Base-by-base conservation (phyloP, 2,329 filamentous ascomycete species). In the Aspergillus hortae region DNA sequence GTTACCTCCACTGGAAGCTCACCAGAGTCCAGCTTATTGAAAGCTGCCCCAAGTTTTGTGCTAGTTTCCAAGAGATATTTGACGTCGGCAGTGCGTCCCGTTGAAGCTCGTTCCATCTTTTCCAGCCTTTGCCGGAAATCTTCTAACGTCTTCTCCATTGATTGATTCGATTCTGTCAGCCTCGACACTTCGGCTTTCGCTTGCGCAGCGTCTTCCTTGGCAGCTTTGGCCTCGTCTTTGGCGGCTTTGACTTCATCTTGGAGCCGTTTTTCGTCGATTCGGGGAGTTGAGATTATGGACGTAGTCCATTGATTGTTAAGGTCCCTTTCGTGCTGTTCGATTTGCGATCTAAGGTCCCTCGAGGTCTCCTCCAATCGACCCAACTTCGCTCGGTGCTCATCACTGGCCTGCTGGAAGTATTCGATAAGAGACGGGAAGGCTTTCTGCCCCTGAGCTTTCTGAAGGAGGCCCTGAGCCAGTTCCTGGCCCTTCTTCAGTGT, bases 401-500 rank as follows among this genome's bases (percentile, higher is more conserved):
- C 51, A 21, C 45, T 58, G 19, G 53, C 48, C 11, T 56, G 48
- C 25, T 65, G 59, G 17, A 56, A 62, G 44, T 52, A 58, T 19
- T 60, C 53, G 14, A 56, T 42, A 4, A 59, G 58, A 5, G 65
- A 62, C 4, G 66, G 61, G 42, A 65, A 69, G 15, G 51, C 54
- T 7, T 52, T 33, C 4, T 59, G 51, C 17, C 38, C 35, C 38
- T 52, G 55, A 15, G 65, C 59, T 57, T 58, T 62, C 17, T 58
- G 59, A 4, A 79, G 30, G 43, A 74, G 63, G 36, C 71, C 60
- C 14, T 71, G 66, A 5, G 79, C 56, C 4, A 63, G 61, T 0
- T 69, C 64, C 15, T 67, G 59, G 33, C 61, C 65, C 21, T 60
- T 62, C 17, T 67, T 56, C 6, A 69, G 47, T 23, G 59, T 64